Conservation (phyloP, 768 basidiomycete genomes). For the Flagelloscypha sp. region DNA sequence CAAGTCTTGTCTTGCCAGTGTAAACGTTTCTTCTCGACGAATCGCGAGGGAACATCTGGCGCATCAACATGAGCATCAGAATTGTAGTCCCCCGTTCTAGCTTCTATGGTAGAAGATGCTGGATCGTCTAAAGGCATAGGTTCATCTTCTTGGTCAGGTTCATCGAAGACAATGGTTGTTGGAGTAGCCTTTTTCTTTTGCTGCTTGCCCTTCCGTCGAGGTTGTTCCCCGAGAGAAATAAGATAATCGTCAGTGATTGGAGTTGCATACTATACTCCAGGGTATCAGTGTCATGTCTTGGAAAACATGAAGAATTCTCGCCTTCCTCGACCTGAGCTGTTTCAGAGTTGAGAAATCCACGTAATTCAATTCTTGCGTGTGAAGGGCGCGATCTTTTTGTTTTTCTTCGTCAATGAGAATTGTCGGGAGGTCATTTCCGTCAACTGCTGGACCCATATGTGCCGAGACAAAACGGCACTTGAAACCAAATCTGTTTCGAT, state of each 20-base stretch:
- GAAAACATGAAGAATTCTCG: constrained; percentile 17
- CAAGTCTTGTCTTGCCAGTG: constrained; percentile 85
- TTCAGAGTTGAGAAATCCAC: constrained; percentile 50
- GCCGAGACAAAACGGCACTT: constrained; percentile 87
- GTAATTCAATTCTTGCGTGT: constrained; percentile 64
- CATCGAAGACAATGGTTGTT: constrained; percentile 23
- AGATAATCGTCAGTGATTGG: constrained; percentile 60
- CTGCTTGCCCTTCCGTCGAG: constrained; percentile 15
- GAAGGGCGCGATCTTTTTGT: constrained; percentile 36
- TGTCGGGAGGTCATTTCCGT: constrained; percentile 34
- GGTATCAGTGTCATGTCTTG: constrained; percentile 1
- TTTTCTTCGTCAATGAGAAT: constrained; percentile 52
- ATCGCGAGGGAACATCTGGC: constrained; percentile 63
- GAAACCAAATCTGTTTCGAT: constrained; percentile 45
- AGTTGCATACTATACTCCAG: constrained; percentile 44
- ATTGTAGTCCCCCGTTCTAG: constrained; percentile 26
- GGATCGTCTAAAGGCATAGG: constrained; percentile 8
- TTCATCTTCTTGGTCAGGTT: constrained; percentile 32
- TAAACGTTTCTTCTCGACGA: constrained; percentile 78
- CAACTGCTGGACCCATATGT: constrained; percentile 53
- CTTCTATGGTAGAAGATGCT: constrained; percentile 11
- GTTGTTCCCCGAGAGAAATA: constrained; percentile 34
- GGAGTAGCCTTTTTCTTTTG: constrained; percentile 12
- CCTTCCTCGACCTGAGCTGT: constrained; percentile 61
- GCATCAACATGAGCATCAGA: constrained; percentile 36